Evolutionary conservation across 768 basidiomycete genomes (phyloP).

Genomic region (Tulasnella sp.): DNA sequence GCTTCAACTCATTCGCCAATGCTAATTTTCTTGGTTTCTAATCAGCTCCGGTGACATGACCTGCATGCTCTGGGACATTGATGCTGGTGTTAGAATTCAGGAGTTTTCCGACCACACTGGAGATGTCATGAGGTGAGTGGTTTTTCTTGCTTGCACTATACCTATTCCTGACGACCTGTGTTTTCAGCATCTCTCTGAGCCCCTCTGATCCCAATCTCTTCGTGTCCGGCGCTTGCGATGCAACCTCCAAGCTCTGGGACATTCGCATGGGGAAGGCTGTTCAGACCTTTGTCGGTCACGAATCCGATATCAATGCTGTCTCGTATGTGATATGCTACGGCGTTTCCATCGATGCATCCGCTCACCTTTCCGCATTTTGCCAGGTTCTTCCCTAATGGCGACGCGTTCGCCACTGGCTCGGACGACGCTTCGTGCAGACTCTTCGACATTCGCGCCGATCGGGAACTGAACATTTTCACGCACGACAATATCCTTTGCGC

Average conservation of each 20-base stretch:
- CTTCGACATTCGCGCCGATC: constrained; percentile 95
- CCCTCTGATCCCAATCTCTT: constrained; percentile 83
- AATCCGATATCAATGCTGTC: constrained; percentile 98
- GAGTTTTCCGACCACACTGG: constrained; percentile 99
- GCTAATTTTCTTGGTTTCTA: not conserved
- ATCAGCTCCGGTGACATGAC: constrained; percentile 91
- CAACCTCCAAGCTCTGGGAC: constrained; percentile 98
- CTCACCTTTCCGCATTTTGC: constrained; percentile 10
- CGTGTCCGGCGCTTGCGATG: constrained; percentile 98
- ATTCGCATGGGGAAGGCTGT: constrained; percentile 95
- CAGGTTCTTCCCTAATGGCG: constrained; percentile 99
- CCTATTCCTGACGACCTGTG: constrained; percentile 13
- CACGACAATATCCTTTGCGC: constrained; percentile 99
- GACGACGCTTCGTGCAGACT: constrained; percentile 98
- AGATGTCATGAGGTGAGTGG: constrained; percentile 92
- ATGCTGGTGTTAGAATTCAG: constrained; percentile 92
- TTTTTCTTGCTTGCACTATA: not conserved
- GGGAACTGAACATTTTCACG: constrained; percentile 92
- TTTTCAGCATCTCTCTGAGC: constrained; percentile 73
- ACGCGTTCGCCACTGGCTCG: constrained; percentile 97
- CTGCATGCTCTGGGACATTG: constrained; percentile 99
- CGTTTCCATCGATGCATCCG: not conserved
- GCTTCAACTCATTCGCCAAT: not conserved
- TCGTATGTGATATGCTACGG: constrained; percentile 49
- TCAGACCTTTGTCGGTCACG: constrained; percentile 97